Percentiles rank a stretch among this genome's conserved stretches.
phyloP scores from a whole-genome alignment of 228 moss, liverwort and hornwort genomes.

The Sphagnum magellanicum region DNA sequence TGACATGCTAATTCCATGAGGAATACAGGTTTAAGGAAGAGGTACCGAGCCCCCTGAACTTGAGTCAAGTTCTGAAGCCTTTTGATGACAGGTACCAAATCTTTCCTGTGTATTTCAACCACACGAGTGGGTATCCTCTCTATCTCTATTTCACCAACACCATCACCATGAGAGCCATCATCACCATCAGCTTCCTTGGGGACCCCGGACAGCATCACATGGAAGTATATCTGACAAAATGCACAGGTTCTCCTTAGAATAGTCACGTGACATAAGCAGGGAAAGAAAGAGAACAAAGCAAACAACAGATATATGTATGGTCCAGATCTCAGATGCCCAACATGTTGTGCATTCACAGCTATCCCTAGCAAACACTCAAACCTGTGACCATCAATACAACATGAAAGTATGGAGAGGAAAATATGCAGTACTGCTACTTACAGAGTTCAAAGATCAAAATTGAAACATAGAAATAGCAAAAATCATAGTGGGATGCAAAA shows the following conservation, averaged over 20 bases:
- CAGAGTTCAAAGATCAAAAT: not conserved
- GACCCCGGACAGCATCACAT: conserved; percentile 49
- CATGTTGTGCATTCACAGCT: too few relatives aligned
- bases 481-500: not conserved
- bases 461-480: not conserved
- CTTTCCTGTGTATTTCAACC: conserved; percentile 80
- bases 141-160: conserved; percentile 58
- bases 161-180: conserved; percentile 22
- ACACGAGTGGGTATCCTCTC: conserved; percentile 69
- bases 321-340: too few relatives aligned
- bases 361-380: too few relatives aligned
- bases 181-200: conserved; percentile 30
- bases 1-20: too few relatives aligned
- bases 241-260: not conserved
- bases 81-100: conserved; percentile 80
- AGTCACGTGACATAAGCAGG: too few relatives aligned
- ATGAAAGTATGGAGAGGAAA: too few relatives aligned
- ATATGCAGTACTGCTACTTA: too few relatives aligned
- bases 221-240: conserved; percentile 63
- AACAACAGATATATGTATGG: not conserved
- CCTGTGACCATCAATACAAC: too few relatives aligned
- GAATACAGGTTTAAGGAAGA: too few relatives aligned
- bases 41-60: conserved; percentile 65
- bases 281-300: not conserved
- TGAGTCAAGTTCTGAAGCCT: conserved; percentile 67